Conservation (phyloP, 2,329 filamentous ascomycete genomes). For the Aspergillus hiratsukae region DNA sequence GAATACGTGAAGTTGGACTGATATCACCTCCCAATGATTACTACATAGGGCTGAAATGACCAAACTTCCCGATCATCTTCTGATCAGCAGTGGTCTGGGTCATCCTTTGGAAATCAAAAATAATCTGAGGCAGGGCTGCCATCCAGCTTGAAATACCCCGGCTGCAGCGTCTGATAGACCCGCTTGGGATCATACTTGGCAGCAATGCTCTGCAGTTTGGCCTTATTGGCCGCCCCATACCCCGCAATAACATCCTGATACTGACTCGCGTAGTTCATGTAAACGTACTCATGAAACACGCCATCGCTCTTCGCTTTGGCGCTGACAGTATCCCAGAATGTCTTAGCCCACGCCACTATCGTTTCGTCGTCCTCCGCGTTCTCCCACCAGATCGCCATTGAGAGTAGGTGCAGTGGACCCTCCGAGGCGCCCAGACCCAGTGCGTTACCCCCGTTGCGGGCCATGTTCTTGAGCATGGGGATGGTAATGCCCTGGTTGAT, state of each 20-base stretch:
- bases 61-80: background rate
- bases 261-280: conserved; percentile 47
- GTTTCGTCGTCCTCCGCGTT: conserved; percentile 28
- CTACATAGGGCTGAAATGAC: too few relatives aligned
- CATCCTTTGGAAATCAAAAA: background rate
- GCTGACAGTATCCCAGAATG: conserved; percentile 23
- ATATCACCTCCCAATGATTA: too few relatives aligned
- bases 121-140: background rate
- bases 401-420: conserved; percentile 16
- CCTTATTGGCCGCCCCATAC: conserved; percentile 37
- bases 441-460: conserved; percentile 11
- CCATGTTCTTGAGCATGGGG: conserved; percentile 26
- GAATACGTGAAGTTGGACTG: too few relatives aligned
- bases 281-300: conserved; percentile 25
- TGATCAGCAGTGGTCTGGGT: background rate
- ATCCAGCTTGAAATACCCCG: conserved; percentile 42
- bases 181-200: conserved; percentile 37
- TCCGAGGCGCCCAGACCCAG: conserved; percentile 2
- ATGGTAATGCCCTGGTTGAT: conserved; percentile 32
- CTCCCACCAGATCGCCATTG: conserved; percentile 28
- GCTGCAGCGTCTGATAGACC: conserved; percentile 38
- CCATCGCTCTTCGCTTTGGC: conserved; percentile 26
- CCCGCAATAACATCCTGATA: conserved; percentile 40
- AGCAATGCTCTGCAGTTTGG: conserved; percentile 27
- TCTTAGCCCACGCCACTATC: conserved; percentile 21